Conservation (phyloP, 257 asterid species). For the Rehmannia glutinosa region DNA sequence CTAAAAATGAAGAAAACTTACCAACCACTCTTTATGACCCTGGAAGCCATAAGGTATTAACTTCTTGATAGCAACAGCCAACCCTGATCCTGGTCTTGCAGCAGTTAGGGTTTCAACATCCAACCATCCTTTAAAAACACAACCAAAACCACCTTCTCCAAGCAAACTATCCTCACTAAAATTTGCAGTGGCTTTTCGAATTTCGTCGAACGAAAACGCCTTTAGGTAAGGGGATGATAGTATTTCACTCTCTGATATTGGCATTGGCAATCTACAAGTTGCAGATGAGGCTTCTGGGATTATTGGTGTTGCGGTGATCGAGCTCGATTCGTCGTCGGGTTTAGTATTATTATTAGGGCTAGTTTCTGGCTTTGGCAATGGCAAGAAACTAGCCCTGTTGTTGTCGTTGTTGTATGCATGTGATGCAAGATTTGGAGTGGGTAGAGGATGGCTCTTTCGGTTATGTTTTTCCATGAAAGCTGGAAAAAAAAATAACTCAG, state of each 20-base stretch:
- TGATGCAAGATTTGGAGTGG: slow-evolving; percentile 28
- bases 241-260: slow-evolving; percentile 38
- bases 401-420: neutral
- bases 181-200: slow-evolving; percentile 31
- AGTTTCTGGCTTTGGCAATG: slow-evolving; percentile 30
- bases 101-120: slow-evolving; percentile 35
- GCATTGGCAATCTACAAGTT: slow-evolving; percentile 26
- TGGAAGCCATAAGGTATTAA: slow-evolving; percentile 40
- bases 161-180: slow-evolving; percentile 34
- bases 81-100: slow-evolving; percentile 27
- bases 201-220: slow-evolving; percentile 26
- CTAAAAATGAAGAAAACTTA: slow-evolving; percentile 10
- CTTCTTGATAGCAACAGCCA: slow-evolving; percentile 45
- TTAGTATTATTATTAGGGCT: neutral
- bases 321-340: neutral
- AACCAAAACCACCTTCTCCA: slow-evolving; percentile 57
- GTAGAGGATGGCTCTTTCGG: slow-evolving; percentile 42
- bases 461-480: slow-evolving; percentile 16
- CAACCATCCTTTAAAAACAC: slow-evolving; percentile 52
- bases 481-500: neutral
- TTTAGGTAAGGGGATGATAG: slow-evolving; percentile 39
- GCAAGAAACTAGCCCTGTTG: slow-evolving; percentile 12
- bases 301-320: neutral
- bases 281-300: neutral
- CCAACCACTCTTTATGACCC: slow-evolving; percentile 62